Conservation (phyloP, 345 rosid species). For the Angophora floribunda region DNA sequence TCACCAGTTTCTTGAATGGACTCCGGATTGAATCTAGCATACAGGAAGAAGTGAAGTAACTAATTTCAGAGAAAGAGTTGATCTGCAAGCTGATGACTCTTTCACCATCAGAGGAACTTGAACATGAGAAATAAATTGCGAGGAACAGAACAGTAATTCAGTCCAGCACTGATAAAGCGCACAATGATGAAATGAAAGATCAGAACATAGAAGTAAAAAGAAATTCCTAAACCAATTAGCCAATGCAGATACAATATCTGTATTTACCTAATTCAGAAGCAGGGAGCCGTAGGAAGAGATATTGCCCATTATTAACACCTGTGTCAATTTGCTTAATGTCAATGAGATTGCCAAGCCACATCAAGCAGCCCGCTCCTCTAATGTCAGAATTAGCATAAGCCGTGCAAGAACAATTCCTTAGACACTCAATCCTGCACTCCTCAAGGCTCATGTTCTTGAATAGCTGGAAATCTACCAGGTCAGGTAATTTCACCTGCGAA, state of each 20-base stretch:
- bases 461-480: slow-evolving; percentile 6
- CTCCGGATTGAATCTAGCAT: neutral
- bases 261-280: neutral
- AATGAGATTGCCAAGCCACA: slow-evolving; percentile 6
- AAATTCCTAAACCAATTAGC: neutral
- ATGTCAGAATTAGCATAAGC: slow-evolving; percentile 13
- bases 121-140: neutral
- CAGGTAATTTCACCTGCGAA: slow-evolving; percentile 4
- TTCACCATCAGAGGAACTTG: neutral
- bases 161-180: neutral
- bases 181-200: neutral
- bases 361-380: slow-evolving; percentile 13
- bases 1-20: neutral
- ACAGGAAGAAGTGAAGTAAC: neutral
- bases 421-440: slow-evolving; percentile 12
- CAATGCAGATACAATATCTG: neutral
- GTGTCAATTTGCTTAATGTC: neutral
- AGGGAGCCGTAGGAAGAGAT: neutral
- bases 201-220: neutral
- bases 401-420: slow-evolving; percentile 15
- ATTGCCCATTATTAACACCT: neutral
- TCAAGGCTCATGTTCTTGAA: slow-evolving; percentile 3
- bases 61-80: neutral
- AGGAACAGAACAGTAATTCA: neutral
- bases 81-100: neutral